Conservation (phyloP, 495 filamentous ascomycete genomes). For the Penicillium canariense region DNA sequence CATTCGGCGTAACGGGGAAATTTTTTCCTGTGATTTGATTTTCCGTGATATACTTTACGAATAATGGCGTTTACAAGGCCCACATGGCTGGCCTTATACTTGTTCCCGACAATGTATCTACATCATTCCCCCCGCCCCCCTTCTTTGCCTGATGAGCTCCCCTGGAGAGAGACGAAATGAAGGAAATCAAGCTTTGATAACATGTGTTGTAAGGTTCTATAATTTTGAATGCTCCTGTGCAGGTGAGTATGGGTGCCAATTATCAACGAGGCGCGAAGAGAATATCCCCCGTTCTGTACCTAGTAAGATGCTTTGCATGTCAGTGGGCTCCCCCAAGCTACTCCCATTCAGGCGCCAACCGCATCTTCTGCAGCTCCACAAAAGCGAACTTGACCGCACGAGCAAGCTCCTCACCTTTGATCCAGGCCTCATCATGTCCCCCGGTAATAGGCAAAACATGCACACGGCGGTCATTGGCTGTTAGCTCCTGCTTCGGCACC, state of each 20-base stretch:
- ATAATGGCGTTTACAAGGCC: constrained; percentile 27
- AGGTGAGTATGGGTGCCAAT: too few species aligned
- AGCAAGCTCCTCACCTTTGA: constrained; percentile 51
- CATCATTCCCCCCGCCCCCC: constrained; percentile 11
- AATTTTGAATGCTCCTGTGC: neutral
- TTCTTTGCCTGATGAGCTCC: neutral
- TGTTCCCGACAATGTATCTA: constrained; percentile 28
- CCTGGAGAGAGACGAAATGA: constrained; percentile 11
- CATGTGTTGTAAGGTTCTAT: neutral
- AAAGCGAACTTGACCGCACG: constrained; percentile 35
- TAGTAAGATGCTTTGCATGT: neutral
- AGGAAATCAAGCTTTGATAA: constrained; percentile 5
- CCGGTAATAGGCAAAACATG: constrained; percentile 49
- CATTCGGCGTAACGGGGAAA: constrained; percentile 35
- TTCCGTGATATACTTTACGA: constrained; percentile 28
- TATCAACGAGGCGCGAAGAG: too few species aligned
- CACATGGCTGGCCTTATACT: constrained; percentile 12
- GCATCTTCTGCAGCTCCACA: constrained; percentile 31
- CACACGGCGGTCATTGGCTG: constrained; percentile 45
- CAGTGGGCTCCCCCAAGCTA: neutral
- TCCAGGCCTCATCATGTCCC: constrained; percentile 62
- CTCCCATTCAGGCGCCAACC: constrained; percentile 16
- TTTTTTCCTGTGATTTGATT: constrained; percentile 16
- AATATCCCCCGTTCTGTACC: too few species aligned
- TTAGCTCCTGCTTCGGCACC: constrained; percentile 31